Percentiles rank a stretch among this genome's conserved stretches.
Conservation (phyloP, 352 stramenopile genomes). For the Phytophthora megakarya region DNA sequence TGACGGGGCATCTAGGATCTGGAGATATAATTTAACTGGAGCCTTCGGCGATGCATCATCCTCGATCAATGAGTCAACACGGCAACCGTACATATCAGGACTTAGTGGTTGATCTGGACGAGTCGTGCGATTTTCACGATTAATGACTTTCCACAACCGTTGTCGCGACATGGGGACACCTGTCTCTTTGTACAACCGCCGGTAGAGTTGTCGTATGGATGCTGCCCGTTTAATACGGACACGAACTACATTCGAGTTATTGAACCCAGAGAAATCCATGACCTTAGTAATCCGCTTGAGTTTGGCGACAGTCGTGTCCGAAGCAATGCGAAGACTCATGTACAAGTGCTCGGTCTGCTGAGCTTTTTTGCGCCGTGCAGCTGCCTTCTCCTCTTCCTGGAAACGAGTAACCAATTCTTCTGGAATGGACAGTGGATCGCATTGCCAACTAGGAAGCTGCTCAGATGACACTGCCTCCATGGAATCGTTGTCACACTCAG, state of each 20-base stretch:
- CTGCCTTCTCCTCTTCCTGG: constrained; percentile 78
- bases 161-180: constrained; percentile 70
- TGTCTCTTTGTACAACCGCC: constrained; percentile 59
- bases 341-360: constrained; percentile 86
- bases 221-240: constrained; percentile 71
- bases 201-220: constrained; percentile 71
- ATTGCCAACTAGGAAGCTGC: constrained; percentile 30
- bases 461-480: background rate
- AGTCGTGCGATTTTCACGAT: constrained; percentile 81
- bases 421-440: constrained; percentile 58
- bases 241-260: constrained; percentile 57
- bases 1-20: constrained; percentile 50
- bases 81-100: constrained; percentile 43
- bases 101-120: constrained; percentile 69
- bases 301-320: constrained; percentile 65
- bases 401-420: constrained; percentile 65
- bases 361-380: constrained; percentile 69
- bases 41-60: constrained; percentile 71
- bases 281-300: constrained; percentile 80
- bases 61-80: constrained; percentile 71
- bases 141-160: constrained; percentile 87
- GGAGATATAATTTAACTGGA: constrained; percentile 74
- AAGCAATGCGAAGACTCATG: constrained; percentile 80
- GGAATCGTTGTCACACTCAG: background rate
- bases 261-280: constrained; percentile 79